phyloP scores from a whole-genome alignment of 2,329 filamentous ascomycete species.

The Chaetomiaceae sp. region DNA sequence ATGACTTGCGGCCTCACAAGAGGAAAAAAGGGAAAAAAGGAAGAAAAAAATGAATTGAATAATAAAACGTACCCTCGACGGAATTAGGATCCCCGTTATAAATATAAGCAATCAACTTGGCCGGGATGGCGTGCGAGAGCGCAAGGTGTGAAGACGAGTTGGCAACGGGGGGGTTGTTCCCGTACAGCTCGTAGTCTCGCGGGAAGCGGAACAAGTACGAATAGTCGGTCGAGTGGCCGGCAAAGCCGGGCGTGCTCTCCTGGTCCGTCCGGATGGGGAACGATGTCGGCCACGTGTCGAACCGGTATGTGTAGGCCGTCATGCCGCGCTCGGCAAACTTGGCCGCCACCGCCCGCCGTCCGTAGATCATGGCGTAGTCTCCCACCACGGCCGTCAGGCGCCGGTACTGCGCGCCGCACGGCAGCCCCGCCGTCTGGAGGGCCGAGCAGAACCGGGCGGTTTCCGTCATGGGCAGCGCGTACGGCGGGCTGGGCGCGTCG shows the following conservation, averaged over 20 bases:
- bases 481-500: not conserved
- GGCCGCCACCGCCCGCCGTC: not conserved
- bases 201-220: not conserved
- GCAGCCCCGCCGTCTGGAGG: not conserved
- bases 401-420: not conserved
- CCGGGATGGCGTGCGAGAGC: not conserved
- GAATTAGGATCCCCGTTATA: not conserved
- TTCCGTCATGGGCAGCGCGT: not conserved
- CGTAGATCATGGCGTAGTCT: not conserved
- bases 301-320: not conserved
- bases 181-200: not conserved
- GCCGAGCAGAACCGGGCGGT: not conserved
- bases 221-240: not conserved
- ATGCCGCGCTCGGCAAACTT: no score
- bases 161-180: not conserved
- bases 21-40: no score
- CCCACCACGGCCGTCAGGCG: not conserved
- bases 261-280: not conserved
- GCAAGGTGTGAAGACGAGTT: not conserved
- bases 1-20: no score
- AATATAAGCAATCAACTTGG: not conserved
- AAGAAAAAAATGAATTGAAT: no score
- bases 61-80: not conserved
- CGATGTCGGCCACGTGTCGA: not conserved
- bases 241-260: not conserved